Evolutionary conservation across 2,329 filamentous ascomycete species (phyloP), one percentile per base, ranked within the genome.

Genomic region (Arthrobotrys conoides): DNA sequence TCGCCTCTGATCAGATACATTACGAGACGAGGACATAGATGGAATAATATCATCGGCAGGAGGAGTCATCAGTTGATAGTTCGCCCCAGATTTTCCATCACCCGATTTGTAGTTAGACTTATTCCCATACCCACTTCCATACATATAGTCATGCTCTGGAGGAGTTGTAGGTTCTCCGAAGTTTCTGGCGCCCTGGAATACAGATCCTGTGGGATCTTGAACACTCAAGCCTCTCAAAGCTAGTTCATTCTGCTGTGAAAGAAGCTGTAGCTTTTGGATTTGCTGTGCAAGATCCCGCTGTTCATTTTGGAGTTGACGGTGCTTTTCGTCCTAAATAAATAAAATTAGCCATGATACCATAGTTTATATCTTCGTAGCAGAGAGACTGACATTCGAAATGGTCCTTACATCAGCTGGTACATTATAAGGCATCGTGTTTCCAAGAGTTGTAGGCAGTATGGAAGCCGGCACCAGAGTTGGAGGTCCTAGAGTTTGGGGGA

Each of bases 151-250:
- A 76, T 72, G 75, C 84, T 98, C 96, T 36, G 96, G 96, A 22
- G 96, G 96, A 22, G 96, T 99, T 1, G 96, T 97, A 16, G 96
- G 96, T 85, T 98, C 95, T 92, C 84, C 93, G 91, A 73, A 92
- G 90, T 82, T 97, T 90, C 67, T 61, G 20, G 67, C 24, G 22
- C 16, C 61, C 30, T 59, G 61, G 44, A 71, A 71, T 22, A 22
- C 61, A 41, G 73, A 46, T 9, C 38, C 63, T 18, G 48, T 41
- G n/a, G 67, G 9, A 5, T 77, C 73, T 36, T 77, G 67, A 5
- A 59, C n/a, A 57, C 71, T 61, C 30, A 77, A 48, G 10, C 73
- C 67, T 48, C 73, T 67, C 36, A 77, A 83, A 97, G 94, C 82
- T 92, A 89, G 83, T 24, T 94, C 93, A 83, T 96, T 92, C 80